Base-by-base conservation (phyloP, 371 early-diverging fungal species). In the Mortierella sp. region DNA sequence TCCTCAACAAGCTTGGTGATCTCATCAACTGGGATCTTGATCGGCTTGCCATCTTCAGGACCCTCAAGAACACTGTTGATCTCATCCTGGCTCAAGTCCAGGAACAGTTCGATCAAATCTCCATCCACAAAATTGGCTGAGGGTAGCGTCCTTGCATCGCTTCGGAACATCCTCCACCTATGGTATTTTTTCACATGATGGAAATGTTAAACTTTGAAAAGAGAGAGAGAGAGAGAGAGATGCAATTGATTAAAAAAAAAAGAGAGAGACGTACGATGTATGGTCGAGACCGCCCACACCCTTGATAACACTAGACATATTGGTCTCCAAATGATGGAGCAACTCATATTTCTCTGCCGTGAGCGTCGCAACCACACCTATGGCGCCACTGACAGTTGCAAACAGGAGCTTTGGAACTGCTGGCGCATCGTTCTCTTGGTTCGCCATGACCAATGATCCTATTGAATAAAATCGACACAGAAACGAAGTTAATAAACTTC, bases 111-210 rank as follows among this genome's bases (percentile, higher is more conserved):
- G 16, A 98, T 87, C 55, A 97, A 71, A 83, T 97, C 97, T 3
- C 98, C 98, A 76, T 98, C 98, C 43, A 98, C 78, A 70, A 94
- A 92, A 5, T 90, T 88, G 52, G 85, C 83, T 28, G 89, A 72
- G 30, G 83, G 78, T 10, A 78, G 64, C 0, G 70, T 78, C 55
- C 90, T 84, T 68, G 89, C 86, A 24, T 93, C 88, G 40, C 87
- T 90, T 39, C 68, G 64, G 73, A 89, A 95, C 5, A 76, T 77
- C 26, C 96, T 87, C 93, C 93, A 97, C 14, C 86, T 85, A 28
- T 20, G 9, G 9, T 47, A 1, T 47, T 47, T 47, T 47, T 52
- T 22, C 47, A 9, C 11, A 62, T 35, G 72, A 63, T 43, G 30
- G 4, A 30, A 30, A 30, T 4, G 30, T 30, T 30, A 30, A 4